phyloP scores from a whole-genome alignment of 257 asterid species.

The Salvia splendens region DNA sequence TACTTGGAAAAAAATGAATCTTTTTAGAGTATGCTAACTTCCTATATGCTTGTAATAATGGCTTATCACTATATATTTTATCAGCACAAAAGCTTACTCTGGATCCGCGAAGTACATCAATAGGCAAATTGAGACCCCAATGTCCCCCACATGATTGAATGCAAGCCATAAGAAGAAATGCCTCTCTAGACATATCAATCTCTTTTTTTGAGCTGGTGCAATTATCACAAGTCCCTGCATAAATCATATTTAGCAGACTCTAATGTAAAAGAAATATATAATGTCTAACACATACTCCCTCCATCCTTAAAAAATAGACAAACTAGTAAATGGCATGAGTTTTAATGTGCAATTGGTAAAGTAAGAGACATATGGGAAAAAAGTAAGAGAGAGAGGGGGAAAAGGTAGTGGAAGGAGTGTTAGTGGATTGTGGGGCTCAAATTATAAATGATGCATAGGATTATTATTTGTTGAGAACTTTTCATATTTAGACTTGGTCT shows the following conservation, averaged over 20 bases:
- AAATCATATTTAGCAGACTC: slow-evolving; percentile 25
- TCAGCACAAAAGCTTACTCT: slow-evolving; percentile 58
- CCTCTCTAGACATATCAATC: slow-evolving; percentile 82
- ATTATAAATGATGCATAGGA: no score
- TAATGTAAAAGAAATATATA: slow-evolving; percentile 14
- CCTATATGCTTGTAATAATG: slow-evolving; percentile 14
- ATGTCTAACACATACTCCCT: slow-evolving; percentile 9
- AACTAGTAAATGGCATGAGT: no score
- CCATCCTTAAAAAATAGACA: no score
- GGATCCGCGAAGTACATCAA: slow-evolving; percentile 96
- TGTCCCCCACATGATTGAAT: slow-evolving; percentile 76
- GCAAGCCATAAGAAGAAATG: slow-evolving; percentile 89
- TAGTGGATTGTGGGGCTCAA: no score
- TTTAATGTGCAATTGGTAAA: no score
- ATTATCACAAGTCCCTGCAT: slow-evolving; percentile 87
- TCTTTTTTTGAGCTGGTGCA: slow-evolving; percentile 74
- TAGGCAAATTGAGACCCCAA: slow-evolving; percentile 90
- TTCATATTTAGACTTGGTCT: no score
- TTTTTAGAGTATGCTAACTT: slow-evolving; percentile 9
- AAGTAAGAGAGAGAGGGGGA: no score
- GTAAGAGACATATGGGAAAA: no score
- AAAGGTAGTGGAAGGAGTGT: no score
- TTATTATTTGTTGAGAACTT: no score
- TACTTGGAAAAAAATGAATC: slow-evolving; percentile 10
- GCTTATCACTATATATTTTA: slow-evolving; percentile 25